Evolutionary conservation across 2,329 filamentous ascomycete species (phyloP), one percentile per base, ranked within the genome.

Genomic region (Cercospora beticola): DNA sequence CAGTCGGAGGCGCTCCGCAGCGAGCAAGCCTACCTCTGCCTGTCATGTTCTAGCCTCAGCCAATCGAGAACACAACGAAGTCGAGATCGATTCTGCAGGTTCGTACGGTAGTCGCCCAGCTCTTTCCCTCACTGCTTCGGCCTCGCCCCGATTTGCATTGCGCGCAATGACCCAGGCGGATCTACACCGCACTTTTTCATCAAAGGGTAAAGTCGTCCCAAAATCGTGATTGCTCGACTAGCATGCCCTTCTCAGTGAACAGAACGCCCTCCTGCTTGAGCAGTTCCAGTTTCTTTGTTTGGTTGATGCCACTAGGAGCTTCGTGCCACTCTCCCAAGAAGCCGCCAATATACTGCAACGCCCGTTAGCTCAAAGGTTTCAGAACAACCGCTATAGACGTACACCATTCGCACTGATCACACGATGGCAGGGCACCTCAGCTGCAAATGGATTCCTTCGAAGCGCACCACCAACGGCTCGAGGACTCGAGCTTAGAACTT

Each of bases 381-480:
- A 5, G 18, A 28, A 10, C 3, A 18, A 46, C 28, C 2, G 54
- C 21, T 40, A 6, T n/a, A 31, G 9, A 74, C 81, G 79, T n/a
- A 84, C 83, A 12, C 91, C 89, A 62, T 89, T 89, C 49, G 88
- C 89, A 5, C 91, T 91, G 58, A 96, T 86, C 23, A 94, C 90
- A 9, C 93, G 86, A 95, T 86, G 36, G 94, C 90, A 23, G 92
- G 86, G 93, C 4, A 94, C 90, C 36, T 87, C 85, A 0, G 93
- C 92, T 14, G 93, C 92, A 75, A 94, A 96, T 0, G 92, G 92
- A 77, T 97, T 97, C 40, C 81, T 83, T 18, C 90, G 86, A 76
- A 96, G 83, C 1, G 92, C 92, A 68, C 91, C 92, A 16, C 92
- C 92, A 5, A 95, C 87, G 0, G 92, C 92, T 52, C 92, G 85